Base-by-base conservation (phyloP, 2,329 filamentous ascomycete species). In the Ophiostoma montium region DNA sequence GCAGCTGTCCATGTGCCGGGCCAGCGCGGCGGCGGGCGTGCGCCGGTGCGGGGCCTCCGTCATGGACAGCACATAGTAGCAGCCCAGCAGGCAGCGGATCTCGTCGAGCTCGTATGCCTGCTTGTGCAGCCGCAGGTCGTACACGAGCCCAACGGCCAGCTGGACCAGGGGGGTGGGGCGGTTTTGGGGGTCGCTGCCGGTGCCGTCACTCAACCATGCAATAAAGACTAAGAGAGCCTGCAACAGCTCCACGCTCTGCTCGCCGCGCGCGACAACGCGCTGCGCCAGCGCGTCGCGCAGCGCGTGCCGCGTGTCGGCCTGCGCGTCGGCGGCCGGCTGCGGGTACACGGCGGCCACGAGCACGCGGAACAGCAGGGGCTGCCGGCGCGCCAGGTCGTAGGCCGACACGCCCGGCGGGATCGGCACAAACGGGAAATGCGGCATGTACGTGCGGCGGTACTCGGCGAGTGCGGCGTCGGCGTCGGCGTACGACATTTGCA, bases 381-480 rank as follows among this genome's bases (percentile, higher is more conserved):
- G 58, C n/a, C 56, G 53, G 1, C 55, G 46, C 39, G 62, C 61
- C n/a, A 70, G 49, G 0, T 62, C 57, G 3, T 56, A 54, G 0
- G 64, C 60, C 2, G 59, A 57, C 0, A 59, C 42, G 3, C 50
- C 32, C 0, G 49, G 36, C 0, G 59, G 50, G 1, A 70, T 50
- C 1, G 63, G 60, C 1, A 69, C 59, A 48, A 70, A 70, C 0
- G 67, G 67, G 7, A 63, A 69, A 33, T 59, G 57, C 0, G 63
- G 62, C 12, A 59, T 53, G 45, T 63, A 62, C 3, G 62, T 55
- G 1, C 54, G 55, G 3, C 60, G 59, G 51, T 69, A 70, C 2
- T 60, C 53, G 5, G 58, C 53, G 2, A 69, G 54, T 8, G 60
- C 59, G 1, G 57, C 53, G 3, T 60, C 53, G 7, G 65, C 67